These are phyloP conservation scores for Stylonectria norvegica DNA, from an alignment of 2,329 filamentous ascomycete species.

Conservation along the genomic window DNA sequence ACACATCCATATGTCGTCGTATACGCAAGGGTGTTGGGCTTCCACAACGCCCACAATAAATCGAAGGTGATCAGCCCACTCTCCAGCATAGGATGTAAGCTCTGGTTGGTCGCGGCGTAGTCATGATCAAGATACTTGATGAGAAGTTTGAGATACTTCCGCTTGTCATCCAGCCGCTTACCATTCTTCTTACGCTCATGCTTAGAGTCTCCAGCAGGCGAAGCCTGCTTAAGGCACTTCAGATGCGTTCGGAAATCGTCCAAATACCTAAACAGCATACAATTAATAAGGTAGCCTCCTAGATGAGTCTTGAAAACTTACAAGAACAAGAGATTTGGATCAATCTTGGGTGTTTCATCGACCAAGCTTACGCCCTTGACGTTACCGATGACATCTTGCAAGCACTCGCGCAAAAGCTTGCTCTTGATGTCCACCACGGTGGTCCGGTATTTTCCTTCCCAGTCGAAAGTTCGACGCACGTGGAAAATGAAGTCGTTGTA, in stretches of 20 bases:
- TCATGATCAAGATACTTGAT: conserved; percentile 77
- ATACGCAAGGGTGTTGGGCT: conserved; percentile 78
- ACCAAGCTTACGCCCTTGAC: conserved; percentile 65
- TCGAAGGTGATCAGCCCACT: conserved; percentile 86
- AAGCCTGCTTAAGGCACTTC: conserved; percentile 61
- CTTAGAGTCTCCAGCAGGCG: conserved; percentile 45
- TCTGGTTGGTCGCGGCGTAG: conserved; percentile 72
- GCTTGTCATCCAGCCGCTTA: conserved; percentile 56
- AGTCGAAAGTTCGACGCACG: conserved; percentile 77
- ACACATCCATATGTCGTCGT: conserved; percentile 71
- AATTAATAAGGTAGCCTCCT: neutral
- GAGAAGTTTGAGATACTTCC: conserved; percentile 66
- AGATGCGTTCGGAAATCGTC: conserved; percentile 67
- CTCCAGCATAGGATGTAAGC: conserved; percentile 74
- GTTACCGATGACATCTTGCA: conserved; percentile 37
- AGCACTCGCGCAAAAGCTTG: conserved; percentile 67
- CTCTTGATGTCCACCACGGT: conserved; percentile 84
- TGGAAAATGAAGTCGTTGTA: conserved; percentile 82
- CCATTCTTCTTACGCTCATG: conserved; percentile 59
- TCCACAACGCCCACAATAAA: conserved; percentile 83
- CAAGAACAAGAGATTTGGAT: conserved; percentile 68
- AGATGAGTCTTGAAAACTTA: conserved; percentile 35
- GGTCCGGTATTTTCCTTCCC: conserved; percentile 71
- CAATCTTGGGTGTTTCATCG: conserved; percentile 71
- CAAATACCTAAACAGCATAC: conserved; percentile 58